Evolutionary conservation across 345 rosid genomes (phyloP), one percentile per base, ranked within the genome.

Genomic region (Eucalyptus caleyi): DNA sequence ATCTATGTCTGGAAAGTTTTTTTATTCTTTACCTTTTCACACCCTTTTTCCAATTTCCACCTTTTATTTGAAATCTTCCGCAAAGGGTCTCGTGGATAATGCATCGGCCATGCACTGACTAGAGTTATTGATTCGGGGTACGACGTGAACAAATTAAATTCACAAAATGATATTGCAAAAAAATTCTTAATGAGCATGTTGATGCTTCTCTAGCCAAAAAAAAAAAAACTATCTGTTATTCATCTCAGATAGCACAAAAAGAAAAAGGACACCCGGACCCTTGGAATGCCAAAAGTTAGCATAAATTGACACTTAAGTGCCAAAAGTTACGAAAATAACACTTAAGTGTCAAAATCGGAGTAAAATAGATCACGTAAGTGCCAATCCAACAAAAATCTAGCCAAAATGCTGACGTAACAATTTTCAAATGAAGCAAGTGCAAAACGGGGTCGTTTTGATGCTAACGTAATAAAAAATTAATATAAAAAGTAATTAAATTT

Each of bases 251-350:
- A 37, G 30, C 9, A 21, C 47, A 77, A 21, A 77, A 11, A 21
- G 30, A 44, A 77, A 37, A 77, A 11, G 5, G 53, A 50, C 8
- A 50, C 18, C 0, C 7, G 53, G 1, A 50, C 3, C 19, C 1
- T 2, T 0, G 0, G 1, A 50, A 3, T 16, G 53, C 19, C 7
- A 50, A 50, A 50, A 50, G 7, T 50, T 50, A 0, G 3, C 50
- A 50, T 0, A 50, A 50, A 50, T 4, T 0, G 51, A 5, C 0
- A 50, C 7, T 50, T 50, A 50, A 50, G 1, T 50, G 0, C 0
- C 7, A 50, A 50, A 50, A 50, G 19, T 50, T 50, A 16, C 0
- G 3, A 50, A 50, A 50, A 3, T 50, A 0, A 37, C 3, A 34
- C 7, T 50, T 15, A 50, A 50, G 0, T 50, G 7, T 0, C 18